A percentile compares a stretch with the other conserved stretches of the same genome.
These are phyloP conservation scores for Rhipidocladum racemiflorum DNA, from an alignment of 176 grass and related monocot genomes.

Conservation along the genomic window DNA sequence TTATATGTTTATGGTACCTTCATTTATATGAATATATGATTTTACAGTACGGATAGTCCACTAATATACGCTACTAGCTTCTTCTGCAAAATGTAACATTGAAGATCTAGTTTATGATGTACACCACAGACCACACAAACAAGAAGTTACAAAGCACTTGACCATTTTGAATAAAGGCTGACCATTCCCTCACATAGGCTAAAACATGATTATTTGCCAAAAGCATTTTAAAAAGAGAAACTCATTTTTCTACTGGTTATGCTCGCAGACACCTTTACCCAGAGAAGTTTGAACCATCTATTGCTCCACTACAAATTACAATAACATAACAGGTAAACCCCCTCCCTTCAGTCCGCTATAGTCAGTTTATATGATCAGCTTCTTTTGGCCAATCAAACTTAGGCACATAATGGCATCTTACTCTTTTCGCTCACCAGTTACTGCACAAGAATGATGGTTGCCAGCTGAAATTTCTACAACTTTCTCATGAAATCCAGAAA, in stretches of 20 bases:
- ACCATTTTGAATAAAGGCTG: not conserved
- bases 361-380: not conserved
- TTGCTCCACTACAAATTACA: not conserved
- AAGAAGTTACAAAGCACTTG: conserved; percentile 6
- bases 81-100: not conserved
- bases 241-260: not conserved
- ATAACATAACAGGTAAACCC: not conserved
- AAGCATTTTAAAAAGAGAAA: not conserved
- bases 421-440: conserved; percentile 67
- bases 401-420: not conserved
- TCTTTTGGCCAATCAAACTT: conserved; percentile 12
- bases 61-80: not conserved
- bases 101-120: not conserved
- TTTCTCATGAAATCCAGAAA: conserved; percentile 64
- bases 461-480: conserved; percentile 70
- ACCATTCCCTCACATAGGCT: not conserved
- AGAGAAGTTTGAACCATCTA: not conserved
- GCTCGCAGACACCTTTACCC: not conserved
- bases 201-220: not conserved
- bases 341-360: not conserved
- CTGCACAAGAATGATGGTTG: conserved; percentile 76
- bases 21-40: not conserved
- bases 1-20: not conserved
- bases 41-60: not conserved
- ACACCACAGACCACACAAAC: not conserved